Conservation (phyloP, 202 grass and related monocot species). For the Miscanthus sacchariflorus region DNA sequence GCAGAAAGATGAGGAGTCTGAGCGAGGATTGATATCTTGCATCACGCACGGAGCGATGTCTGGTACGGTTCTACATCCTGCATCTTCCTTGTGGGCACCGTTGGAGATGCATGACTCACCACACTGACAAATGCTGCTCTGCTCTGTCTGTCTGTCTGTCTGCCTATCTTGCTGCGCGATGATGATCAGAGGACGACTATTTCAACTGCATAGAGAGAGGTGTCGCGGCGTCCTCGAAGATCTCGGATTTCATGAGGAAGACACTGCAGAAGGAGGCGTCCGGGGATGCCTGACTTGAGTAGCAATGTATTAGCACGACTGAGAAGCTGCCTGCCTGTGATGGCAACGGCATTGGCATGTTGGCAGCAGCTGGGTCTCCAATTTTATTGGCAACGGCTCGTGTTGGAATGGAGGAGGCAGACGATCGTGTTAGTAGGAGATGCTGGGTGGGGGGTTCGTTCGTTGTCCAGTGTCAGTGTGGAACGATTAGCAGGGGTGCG, state of each 20-base stretch:
- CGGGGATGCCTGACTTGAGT: conserved; percentile 23
- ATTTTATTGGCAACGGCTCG: background rate
- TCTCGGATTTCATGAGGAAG: conserved; percentile 81
- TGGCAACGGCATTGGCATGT: background rate
- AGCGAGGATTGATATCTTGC: conserved; percentile 71
- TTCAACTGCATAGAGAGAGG: conserved; percentile 83
- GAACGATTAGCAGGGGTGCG: background rate
- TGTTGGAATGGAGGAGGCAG: background rate
- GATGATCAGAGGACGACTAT: conserved; percentile 60
- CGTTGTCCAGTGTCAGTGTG: background rate
- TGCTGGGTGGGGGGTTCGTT: background rate
- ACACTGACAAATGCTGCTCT: background rate
- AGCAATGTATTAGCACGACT: background rate
- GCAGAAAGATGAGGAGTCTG: conserved; percentile 61
- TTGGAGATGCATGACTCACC: background rate
- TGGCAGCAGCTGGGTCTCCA: background rate
- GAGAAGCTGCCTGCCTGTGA: background rate
- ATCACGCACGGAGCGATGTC: conserved; percentile 75
- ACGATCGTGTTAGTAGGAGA: background rate
- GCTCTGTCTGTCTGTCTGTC: background rate
- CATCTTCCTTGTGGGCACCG: background rate
- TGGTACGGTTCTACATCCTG: conserved; percentile 40
- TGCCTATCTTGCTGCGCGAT: background rate
- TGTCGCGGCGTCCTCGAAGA: conserved; percentile 62
- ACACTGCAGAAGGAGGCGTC: conserved; percentile 61